These are phyloP conservation scores for Acorus calamus DNA, from an alignment of 106 monocot species.

Conservation along the genomic window DNA sequence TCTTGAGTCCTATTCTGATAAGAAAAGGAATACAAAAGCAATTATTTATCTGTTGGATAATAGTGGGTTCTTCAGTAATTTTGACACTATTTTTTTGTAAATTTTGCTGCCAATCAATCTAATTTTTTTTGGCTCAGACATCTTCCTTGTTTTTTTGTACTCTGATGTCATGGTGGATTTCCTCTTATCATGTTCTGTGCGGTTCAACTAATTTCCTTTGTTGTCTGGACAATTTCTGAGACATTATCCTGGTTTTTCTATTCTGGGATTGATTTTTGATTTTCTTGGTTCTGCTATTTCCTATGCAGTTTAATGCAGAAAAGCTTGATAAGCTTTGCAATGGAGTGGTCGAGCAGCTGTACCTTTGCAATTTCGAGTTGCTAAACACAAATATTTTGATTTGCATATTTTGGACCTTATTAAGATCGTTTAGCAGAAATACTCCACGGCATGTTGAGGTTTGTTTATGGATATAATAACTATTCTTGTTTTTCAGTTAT, in stretches of 20 bases:
- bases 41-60: too few species aligned
- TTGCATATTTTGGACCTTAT: constrained; percentile 54
- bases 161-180: too few species aligned
- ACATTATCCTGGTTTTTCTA: too few species aligned
- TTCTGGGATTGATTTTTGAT: too few species aligned
- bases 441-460: constrained; percentile 22
- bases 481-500: neutral
- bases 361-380: constrained; percentile 19
- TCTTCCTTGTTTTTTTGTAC: neutral
- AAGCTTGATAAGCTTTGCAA: constrained; percentile 35
- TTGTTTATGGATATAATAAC: constrained; percentile 7
- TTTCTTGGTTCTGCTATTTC: neutral
- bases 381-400: constrained; percentile 43
- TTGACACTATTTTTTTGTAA: neutral
- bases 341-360: constrained; percentile 32
- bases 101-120: neutral
- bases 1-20: too few species aligned
- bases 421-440: constrained; percentile 27
- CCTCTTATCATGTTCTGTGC: too few species aligned
- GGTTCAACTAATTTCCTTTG: too few species aligned
- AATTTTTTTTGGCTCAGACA: constrained; percentile 1
- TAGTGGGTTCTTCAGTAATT: too few species aligned
- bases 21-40: too few species aligned
- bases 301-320: constrained; percentile 44
- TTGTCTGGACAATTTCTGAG: too few species aligned